Evolutionary conservation across 805 yeast genomes (phyloP).

Genomic region (Lipomyces yamanashiensis): DNA sequence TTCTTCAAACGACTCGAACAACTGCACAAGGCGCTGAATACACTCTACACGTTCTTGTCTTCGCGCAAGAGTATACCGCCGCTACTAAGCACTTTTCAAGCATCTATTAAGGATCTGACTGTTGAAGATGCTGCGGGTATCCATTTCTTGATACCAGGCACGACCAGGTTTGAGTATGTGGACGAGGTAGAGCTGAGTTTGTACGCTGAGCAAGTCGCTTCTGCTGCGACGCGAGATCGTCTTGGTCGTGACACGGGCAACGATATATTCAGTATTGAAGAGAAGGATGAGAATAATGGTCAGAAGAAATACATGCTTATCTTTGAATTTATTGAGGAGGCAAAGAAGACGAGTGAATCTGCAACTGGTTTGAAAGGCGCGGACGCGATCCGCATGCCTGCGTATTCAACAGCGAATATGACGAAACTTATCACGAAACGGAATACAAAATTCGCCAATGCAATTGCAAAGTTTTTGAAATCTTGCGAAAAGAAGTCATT

Average conservation of each 20-base stretch:
- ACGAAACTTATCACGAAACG: constrained; percentile 28
- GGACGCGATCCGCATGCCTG: constrained; percentile 29
- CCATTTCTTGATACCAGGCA: constrained; percentile 18
- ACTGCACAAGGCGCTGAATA: constrained; percentile 37
- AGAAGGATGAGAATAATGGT: neutral
- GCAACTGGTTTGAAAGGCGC: neutral
- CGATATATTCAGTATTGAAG: constrained; percentile 23
- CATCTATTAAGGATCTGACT: constrained; percentile 53
- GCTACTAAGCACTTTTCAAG: constrained; percentile 57
- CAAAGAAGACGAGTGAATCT: neutral
- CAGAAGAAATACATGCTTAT: constrained; percentile 11
- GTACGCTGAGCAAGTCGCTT: constrained; percentile 20
- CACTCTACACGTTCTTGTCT: constrained; percentile 65
- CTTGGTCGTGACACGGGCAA: constrained; percentile 21
- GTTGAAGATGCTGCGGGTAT: constrained; percentile 27
- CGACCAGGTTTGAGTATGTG: constrained; percentile 31
- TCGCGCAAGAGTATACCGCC: constrained; percentile 65
- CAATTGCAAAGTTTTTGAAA: constrained; percentile 15
- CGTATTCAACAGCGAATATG: constrained; percentile 27
- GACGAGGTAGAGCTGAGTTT: constrained; percentile 27
- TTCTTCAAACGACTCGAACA: constrained; percentile 17
- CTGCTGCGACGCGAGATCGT: constrained; percentile 4
- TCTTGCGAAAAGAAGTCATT: constrained; percentile 10
- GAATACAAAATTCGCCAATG: constrained; percentile 17
- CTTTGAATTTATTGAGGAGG: constrained; percentile 32